Evolutionary conservation across 2,329 filamentous ascomycete genomes (phyloP).

Genomic region (Juglanconis oblonga): DNA sequence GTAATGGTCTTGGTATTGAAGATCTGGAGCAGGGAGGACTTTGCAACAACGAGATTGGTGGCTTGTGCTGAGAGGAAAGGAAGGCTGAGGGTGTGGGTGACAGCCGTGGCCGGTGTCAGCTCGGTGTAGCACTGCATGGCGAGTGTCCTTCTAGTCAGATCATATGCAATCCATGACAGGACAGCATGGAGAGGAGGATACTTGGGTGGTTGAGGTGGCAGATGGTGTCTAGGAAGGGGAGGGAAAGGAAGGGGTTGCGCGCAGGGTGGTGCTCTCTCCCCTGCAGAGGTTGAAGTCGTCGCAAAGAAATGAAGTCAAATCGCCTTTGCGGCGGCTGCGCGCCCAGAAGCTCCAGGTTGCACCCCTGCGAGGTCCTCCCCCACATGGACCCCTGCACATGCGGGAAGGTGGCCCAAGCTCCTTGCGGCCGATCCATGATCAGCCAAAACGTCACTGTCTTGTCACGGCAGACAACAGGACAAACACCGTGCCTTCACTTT

Average conservation of each 20-base stretch:
- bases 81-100: constrained; percentile 80
- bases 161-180: constrained; percentile 16
- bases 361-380: background rate
- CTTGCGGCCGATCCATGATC: constrained; percentile 1
- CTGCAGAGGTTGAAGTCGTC: too few relatives aligned
- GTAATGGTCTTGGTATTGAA: constrained; percentile 71
- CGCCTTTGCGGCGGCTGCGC: background rate
- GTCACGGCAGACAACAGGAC: background rate
- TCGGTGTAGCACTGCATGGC: constrained; percentile 97
- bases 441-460: background rate
- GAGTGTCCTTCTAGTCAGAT: constrained; percentile 25
- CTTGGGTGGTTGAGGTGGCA: background rate
- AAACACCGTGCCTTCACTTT: background rate
- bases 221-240: background rate
- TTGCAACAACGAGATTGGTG: constrained; percentile 85
- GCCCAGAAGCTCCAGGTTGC: background rate
- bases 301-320: background rate
- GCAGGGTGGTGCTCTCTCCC: too few relatives aligned
- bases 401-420: constrained; percentile 17
- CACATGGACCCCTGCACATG: background rate
- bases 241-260: too few relatives aligned
- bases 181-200: background rate
- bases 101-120: constrained; percentile 87
- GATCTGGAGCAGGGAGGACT: constrained; percentile 88
- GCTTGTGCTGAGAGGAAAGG: constrained; percentile 73